A percentile compares a stretch with the other conserved stretches of the same genome.
Conservation (phyloP, 2,329 filamentous ascomycete species). For the Pezicula carpinea region DNA sequence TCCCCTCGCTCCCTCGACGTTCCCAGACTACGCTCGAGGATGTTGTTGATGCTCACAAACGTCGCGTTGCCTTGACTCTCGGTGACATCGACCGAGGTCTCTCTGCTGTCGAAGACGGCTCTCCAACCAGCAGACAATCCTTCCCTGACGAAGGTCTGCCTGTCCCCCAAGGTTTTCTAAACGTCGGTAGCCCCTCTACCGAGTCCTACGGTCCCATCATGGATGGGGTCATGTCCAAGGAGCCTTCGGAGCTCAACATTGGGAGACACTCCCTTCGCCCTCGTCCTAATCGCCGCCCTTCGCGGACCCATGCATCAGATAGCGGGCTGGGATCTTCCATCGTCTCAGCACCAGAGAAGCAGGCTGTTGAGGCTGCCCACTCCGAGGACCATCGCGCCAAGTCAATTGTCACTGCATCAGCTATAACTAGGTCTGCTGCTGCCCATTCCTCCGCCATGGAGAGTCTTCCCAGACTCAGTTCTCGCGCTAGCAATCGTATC, state of each 20-base stretch:
- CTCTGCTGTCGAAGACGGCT: constrained; percentile 38
- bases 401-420: constrained; percentile 41
- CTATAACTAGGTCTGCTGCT: constrained; percentile 58
- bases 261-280: constrained; percentile 48
- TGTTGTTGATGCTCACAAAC: constrained; percentile 64
- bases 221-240: constrained; percentile 38
- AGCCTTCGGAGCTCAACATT: constrained; percentile 33
- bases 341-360: constrained; percentile 51
- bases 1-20: constrained; percentile 49
- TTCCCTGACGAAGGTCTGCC: constrained; percentile 54
- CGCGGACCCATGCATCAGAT: constrained; percentile 71
- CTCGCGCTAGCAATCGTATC: constrained; percentile 71
- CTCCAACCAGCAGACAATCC: constrained; percentile 31
- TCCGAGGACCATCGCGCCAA: constrained; percentile 36
- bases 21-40: constrained; percentile 68
- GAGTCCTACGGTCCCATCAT: constrained; percentile 26
- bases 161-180: constrained; percentile 55
- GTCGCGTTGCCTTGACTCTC: constrained; percentile 63
- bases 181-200: constrained; percentile 41
- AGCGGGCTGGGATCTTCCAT: constrained; percentile 86
- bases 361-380: constrained; percentile 37
- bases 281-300: constrained; percentile 47
- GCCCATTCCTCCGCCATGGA: constrained; percentile 40
- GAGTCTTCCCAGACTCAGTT: constrained; percentile 58
- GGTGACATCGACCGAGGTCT: constrained; percentile 61